Evolutionary conservation across 1,139 yeast genomes (phyloP), one percentile per base, ranked within the genome.

Genomic region (Blastobotrys buckinghamii): DNA sequence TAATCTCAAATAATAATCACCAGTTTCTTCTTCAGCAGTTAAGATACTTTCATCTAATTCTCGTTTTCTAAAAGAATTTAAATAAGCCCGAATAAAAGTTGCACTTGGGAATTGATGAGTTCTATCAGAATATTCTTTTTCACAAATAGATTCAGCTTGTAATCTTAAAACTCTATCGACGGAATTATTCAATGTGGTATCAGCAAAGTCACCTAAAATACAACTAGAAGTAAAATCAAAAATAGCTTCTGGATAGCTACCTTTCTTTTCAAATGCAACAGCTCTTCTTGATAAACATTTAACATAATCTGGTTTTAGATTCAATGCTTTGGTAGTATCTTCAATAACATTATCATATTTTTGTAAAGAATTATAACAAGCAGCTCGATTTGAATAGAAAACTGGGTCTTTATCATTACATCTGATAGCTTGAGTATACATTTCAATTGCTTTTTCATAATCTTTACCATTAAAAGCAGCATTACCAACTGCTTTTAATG

Each of bases 361-460:
- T 53, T 81, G 79, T 58, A 86, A 74, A 17, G 95, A 87, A 49
- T 89, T 85, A 69, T 86, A 87, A 71, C 97, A 92, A 17, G 98
- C 98, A 24, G 97, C 89, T 70, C 96, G 79, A 73, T 90, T 90
- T 53, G 97, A 88, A 71, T 84, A 90, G 70, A 79, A 92, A 39
- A 90, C 85, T 15, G 97, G 90, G 67, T 92, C 97, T 55, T 75
- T 70, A 63, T 82, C 81, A 53, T 62, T 58, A 63, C 88, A 75
- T 53, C 75, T 67, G 59, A 94, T 74, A 13, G 98, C 97, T 52
- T 78, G 79, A 41, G 86, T 67, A 71, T 92, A 92, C 67, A 75
- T 82, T 44, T 77, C 79, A 60, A 89, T 79, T 39, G 97, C 97
- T 35, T 76, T 74, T 49, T 78, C 75, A 64, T 76, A 86, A 50